Evolutionary conservation across 1,284 basidiomycete species (phyloP), one percentile per base, ranked within the genome.

Genomic region (Apiotrichum laibachii): DNA sequence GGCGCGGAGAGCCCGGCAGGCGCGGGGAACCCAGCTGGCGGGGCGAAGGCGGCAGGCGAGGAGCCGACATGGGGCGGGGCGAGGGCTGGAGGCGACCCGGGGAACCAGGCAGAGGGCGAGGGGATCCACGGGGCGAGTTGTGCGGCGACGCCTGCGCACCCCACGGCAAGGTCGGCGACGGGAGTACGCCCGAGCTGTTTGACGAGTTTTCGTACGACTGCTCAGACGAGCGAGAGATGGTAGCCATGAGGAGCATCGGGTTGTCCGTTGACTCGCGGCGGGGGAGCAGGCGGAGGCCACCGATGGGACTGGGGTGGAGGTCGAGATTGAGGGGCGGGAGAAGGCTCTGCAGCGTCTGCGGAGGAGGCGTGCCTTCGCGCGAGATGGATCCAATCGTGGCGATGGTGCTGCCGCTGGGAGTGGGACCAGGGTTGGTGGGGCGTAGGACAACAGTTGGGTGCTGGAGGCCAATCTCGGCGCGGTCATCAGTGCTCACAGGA

Each of bases 61-160:
- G 31, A 18, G 18, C 11, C 19, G 33, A 26, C 21, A 9, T 16
- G n/a, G 26, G 26, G 7, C 26, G 26, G 26, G 26, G 26, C 26
- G 26, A 31, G 26, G 26, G 26, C n/a, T n/a, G 26, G 26, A 31
- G 26, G 26, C 26, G 26, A 31, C 4, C n/a, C n/a, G 26, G 26
- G 26, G 26, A 31, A 3, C 26, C 26, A 31, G 26, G 26, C 26
- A 31, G 26, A 31, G 26, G 26, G 26, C 26, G 26, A 7, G 26
- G 26, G 4, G 26, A 4, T 31, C 4, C 26, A 3, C 35, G 34
- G 9, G 37, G 34, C 11, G 49, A 50, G 37, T 19, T 26, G 2
- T 10, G 34, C 5, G 49, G 49, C 15, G 49, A 50, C 5, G 49
- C 49, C 37, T 50, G 49, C 2, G 49, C 49, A 26, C 49, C 49